Evolutionary conservation across 768 basidiomycete genomes (phyloP), one percentile per base, ranked within the genome.

Genomic region (Tephrocybe sp.): DNA sequence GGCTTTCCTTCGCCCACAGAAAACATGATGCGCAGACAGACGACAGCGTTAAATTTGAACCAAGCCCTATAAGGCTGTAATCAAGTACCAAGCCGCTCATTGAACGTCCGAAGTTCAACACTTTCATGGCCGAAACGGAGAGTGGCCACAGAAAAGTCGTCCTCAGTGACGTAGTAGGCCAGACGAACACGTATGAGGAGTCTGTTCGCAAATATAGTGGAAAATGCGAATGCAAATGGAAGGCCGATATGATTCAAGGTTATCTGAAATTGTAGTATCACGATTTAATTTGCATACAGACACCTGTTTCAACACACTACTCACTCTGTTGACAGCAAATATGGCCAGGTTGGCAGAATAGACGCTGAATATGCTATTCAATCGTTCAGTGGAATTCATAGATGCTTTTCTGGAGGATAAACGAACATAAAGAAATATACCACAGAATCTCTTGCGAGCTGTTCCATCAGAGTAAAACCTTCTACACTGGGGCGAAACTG

Each of bases 401-500:
- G 34, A 36, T 13, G 31, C n/a, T n/a, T n/a, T 22, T 16, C 10
- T n/a, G n/a, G 21, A 30, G 9, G 21, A 21, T 18, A 3, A 1
- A 61, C 66, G 31, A 39, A 69, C 68, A 59, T 50, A 11, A 58
- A 33, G 41, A 67, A 69, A 37, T 65, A 69, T 13, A 65, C 44
- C 7, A 59, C 56, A 0, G 66, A 65, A 36, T 66, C 61, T 33
- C 50, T 42, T n/a, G 59, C 59, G 22, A 69, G 59, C 21, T 47
- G 19, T 18, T 53, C 46, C 60, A 65, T 59, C 10, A 67, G 43
- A 13, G 54, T 47, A 24, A 47, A 57, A 3, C 53, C 50, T 9
- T 49, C 45, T 3, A 53, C 55, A 0, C 48, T 23, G 7, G 46
- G 41, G 15, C 55, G 56, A 38, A 63, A 48, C 21, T 42, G 42